phyloP scores from a whole-genome alignment of 2,329 filamentous ascomycete genomes.

The Cladophialophora chaetospira region DNA sequence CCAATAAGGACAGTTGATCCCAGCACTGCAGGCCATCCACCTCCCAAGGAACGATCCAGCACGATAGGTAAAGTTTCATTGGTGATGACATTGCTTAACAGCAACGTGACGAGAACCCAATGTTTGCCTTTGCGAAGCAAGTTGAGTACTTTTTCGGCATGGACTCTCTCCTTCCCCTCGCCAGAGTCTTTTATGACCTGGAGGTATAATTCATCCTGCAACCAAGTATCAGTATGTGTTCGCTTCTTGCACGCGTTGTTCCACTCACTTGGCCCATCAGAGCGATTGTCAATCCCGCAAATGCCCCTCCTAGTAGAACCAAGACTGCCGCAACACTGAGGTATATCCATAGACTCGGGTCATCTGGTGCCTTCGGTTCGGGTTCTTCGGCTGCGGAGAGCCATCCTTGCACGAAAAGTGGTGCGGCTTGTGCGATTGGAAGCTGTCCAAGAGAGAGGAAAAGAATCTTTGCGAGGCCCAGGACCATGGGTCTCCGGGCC shows the following conservation, averaged over 20 bases:
- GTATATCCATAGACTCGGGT: constrained; percentile 76
- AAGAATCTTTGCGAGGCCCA: constrained; percentile 46
- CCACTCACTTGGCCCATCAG: constrained; percentile 62
- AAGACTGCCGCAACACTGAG: constrained; percentile 75
- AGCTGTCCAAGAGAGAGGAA: constrained; percentile 42
- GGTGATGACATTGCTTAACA: constrained; percentile 95
- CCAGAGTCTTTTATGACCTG: constrained; percentile 89
- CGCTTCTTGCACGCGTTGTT: neutral
- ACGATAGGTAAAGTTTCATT: constrained; percentile 97
- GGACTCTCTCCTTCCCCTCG: constrained; percentile 79
- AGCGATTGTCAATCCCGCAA: constrained; percentile 79
- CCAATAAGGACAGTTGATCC: constrained; percentile 93
- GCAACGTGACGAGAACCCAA: constrained; percentile 93
- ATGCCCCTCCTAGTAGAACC: constrained; percentile 85
- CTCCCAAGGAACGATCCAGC: constrained; percentile 87
- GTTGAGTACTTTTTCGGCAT: constrained; percentile 77
- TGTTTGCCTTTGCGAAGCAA: constrained; percentile 89
- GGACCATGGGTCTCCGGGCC: constrained; percentile 42
- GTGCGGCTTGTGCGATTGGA: constrained; percentile 44
- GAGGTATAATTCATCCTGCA: constrained; percentile 89
- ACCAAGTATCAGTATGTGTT: constrained; percentile 1
- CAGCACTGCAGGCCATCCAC: constrained; percentile 90
- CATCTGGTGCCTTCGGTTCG: constrained; percentile 56
- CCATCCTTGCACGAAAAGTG: constrained; percentile 31
- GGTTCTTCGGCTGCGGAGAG: constrained; percentile 37